Evolutionary conservation across 345 rosid species (phyloP).

Genomic region (Eucalyptus urophylla): DNA sequence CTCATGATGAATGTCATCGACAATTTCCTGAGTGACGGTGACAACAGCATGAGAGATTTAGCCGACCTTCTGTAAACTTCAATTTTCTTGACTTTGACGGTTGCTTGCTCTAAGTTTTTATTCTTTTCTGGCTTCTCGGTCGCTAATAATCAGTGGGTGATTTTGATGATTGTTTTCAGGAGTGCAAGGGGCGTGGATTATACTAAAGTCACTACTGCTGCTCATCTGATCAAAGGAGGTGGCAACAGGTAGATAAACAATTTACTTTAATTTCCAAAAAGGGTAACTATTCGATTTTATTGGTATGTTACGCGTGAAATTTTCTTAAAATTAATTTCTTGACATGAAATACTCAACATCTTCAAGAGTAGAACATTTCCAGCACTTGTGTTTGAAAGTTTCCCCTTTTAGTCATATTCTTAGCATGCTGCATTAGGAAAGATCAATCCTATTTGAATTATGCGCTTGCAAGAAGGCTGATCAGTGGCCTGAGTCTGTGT

Average conservation of each 20-base stretch:
- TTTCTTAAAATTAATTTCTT: background rate
- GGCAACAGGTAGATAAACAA: background rate
- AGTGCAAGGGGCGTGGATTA: conserved; percentile 1
- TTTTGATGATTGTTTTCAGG: background rate
- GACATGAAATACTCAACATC: background rate
- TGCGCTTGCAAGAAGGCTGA: background rate
- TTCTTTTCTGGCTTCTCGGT: background rate
- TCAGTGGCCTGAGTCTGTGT: background rate
- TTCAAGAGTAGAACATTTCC: background rate
- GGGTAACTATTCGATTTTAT: background rate
- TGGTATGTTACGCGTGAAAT: background rate
- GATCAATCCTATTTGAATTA: background rate
- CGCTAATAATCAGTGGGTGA: background rate
- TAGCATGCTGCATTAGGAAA: background rate
- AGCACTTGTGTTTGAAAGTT: background rate
- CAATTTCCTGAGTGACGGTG: conserved; percentile 2
- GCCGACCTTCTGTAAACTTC: background rate
- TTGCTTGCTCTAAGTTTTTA: background rate
- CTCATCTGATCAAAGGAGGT: conserved; percentile 3
- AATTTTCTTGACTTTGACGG: background rate
- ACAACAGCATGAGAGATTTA: background rate
- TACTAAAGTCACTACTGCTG: background rate
- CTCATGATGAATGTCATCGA: conserved; percentile 1
- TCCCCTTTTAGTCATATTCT: background rate
- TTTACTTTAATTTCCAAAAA: background rate